These are phyloP conservation scores for Ceratocystis cubensis DNA, from an alignment of 2,329 filamentous ascomycete genomes.

Conservation along the genomic window DNA sequence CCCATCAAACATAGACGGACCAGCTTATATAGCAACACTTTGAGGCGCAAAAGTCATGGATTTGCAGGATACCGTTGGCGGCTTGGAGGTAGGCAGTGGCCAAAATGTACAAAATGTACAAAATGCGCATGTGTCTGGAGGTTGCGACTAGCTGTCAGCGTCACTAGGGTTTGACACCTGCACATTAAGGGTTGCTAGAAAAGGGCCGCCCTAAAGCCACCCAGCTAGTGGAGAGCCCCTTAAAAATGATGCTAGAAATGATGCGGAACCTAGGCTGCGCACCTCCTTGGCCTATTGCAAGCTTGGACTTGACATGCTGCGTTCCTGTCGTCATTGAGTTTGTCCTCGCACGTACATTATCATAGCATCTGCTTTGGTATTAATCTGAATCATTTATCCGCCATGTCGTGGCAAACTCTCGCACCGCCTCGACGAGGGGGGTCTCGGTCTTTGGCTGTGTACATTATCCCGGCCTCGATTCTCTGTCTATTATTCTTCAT, in stretches of 20 bases:
- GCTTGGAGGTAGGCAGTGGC: conserved; percentile 46
- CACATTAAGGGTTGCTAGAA: no score
- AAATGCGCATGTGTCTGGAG: no score
- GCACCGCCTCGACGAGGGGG: conserved; percentile 9
- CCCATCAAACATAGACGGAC: conserved; percentile 38
- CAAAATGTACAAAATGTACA: conserved; percentile 53
- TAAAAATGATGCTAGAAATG: background rate
- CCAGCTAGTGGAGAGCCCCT: conserved; percentile 2
- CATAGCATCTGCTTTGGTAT: background rate
- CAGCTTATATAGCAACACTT: conserved; percentile 48
- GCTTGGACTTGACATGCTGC: background rate
- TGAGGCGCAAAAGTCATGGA: conserved; percentile 49
- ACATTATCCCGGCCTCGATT: conserved; percentile 14
- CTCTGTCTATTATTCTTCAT: conserved; percentile 16
- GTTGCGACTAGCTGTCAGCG: no score
- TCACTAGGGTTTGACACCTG: no score
- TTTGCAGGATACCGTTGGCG: conserved; percentile 41
- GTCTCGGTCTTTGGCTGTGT: conserved; percentile 7
- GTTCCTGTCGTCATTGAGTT: background rate
- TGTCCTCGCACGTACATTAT: background rate
- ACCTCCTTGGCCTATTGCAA: background rate
- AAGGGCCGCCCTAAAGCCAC: background rate
- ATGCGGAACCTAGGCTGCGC: background rate
- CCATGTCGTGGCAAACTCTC: conserved; percentile 19
- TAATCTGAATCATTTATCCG: background rate